Percentiles rank a stretch among this genome's conserved stretches.
phyloP scores from a whole-genome alignment of 140 eudicot species.

The Stevia rebaudiana region DNA sequence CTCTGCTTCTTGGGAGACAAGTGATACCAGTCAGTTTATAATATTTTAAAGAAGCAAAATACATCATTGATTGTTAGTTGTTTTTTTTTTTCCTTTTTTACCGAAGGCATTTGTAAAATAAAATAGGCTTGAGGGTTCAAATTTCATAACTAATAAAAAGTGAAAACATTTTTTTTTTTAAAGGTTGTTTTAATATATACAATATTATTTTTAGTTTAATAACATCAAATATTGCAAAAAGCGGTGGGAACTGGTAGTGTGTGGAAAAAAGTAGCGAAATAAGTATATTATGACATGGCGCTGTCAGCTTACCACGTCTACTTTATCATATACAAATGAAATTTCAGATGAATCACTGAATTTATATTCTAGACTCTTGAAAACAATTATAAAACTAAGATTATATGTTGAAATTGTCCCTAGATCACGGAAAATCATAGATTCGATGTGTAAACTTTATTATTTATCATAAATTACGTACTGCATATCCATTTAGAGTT shows the following conservation, averaged over 20 bases:
- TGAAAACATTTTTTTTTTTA: no score
- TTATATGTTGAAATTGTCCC: background rate
- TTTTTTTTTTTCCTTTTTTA: background rate
- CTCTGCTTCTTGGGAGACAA: no score
- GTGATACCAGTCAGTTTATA: no score
- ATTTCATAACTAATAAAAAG: no score
- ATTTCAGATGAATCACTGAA: background rate
- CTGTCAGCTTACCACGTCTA: slow-evolving; percentile 15
- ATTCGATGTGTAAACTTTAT: no score
- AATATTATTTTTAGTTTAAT: background rate
- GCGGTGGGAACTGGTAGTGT: background rate
- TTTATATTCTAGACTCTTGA: background rate
- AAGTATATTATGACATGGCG: background rate
- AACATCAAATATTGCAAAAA: background rate
- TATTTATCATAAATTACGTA: no score
- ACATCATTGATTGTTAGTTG: background rate
- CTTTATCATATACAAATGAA: background rate
- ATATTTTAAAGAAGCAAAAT: background rate
- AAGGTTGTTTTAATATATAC: no score
- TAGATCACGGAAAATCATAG: background rate
- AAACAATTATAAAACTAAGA: background rate
- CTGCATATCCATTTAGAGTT: no score
- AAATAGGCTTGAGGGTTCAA: no score
- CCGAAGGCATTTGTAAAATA: no score
- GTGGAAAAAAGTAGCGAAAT: background rate